Base-by-base conservation (phyloP, 1,284 basidiomycete genomes). In the Ustilago loliicola region DNA sequence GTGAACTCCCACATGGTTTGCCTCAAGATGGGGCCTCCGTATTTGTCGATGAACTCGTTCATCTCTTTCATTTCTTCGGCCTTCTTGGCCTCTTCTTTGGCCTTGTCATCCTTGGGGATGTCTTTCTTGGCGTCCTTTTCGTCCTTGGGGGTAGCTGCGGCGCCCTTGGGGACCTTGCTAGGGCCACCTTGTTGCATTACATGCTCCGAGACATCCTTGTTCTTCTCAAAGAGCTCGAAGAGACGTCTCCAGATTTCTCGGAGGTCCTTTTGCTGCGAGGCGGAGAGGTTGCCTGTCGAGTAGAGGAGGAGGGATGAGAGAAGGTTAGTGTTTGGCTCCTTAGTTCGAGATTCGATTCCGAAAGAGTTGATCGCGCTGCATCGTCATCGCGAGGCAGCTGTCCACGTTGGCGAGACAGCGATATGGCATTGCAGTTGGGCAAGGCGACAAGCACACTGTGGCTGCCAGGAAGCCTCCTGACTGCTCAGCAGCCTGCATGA, bases 1-100 rank as follows among this genome's bases (percentile, higher is more conserved):
- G 73, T 76, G 59, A 84, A 84, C 61, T 84, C 79, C 82, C 82
- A 85, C 34, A 81, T 54, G 36, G 79, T 82, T 17, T 64, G 17
- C 48, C 68, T 66, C 25, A 86, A 70, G 69, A 85, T 85, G 38
- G 75, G 81, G 11, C 85, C 85, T 27, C 85, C 85, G 64, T 85
- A 86, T 42, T 78, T 86, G 74, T 77, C 73, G 63, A 86, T 72
- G 62, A 82, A 84, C 32, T 76, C 71, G 66, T 83, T 80, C 72
- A 85, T 78, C 51, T 80, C 75, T 52, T 79, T 75, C 61, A 79
- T 62, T 66, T 85, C 85, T 53, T 80, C 79, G 48, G 65, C 62
- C 55, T 77, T 73, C 65, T 83, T 83, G 48, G 82, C 82, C 59
- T 83, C 85, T 61, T 84, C 83, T 65, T 83, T 84, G 61, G 83